phyloP scores from a whole-genome alignment of 768 basidiomycete genomes.

The Rhodotorula paludigena region DNA sequence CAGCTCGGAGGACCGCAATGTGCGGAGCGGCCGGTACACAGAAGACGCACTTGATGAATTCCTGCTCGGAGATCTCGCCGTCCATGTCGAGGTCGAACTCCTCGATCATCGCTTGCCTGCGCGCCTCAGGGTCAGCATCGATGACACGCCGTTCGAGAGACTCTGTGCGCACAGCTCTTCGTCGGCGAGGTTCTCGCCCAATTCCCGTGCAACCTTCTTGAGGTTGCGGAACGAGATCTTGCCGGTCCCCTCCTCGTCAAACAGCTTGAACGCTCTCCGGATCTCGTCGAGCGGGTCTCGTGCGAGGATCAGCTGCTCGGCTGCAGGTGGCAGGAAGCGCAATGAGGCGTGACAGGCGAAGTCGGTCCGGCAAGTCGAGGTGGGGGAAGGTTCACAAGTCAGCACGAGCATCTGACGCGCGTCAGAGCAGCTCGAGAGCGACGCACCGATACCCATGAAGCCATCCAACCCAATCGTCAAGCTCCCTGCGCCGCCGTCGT shows the following conservation, averaged over 20 bases:
- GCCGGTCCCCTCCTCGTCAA: conserved; percentile 92
- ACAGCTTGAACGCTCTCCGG: conserved; percentile 87
- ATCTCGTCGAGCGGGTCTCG: conserved; percentile 97
- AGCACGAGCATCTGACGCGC: neutral
- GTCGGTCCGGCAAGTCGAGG: neutral
- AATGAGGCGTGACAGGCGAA: neutral
- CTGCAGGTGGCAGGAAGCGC: conserved; percentile 50
- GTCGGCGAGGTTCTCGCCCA: conserved; percentile 89
- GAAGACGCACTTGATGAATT: conserved; percentile 57
- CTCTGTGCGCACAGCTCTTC: conserved; percentile 77
- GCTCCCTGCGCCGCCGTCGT: conserved; percentile 48
- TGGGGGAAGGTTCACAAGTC: neutral
- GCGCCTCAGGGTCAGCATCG: neutral
- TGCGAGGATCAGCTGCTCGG: conserved; percentile 87
- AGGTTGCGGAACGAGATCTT: conserved; percentile 89
- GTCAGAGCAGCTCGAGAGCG: neutral
- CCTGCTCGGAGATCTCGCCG: conserved; percentile 91
- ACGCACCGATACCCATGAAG: conserved; percentile 86
- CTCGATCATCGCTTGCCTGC: conserved; percentile 87
- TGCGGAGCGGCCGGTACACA: too few species aligned
- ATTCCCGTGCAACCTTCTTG: conserved; percentile 88
- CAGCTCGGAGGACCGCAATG: neutral
- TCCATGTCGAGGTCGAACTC: conserved; percentile 99
- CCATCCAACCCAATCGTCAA: conserved; percentile 82
- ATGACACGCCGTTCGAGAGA: neutral